Evolutionary conservation across 768 basidiomycete species (phyloP).

Genomic region (Suillus luteus): DNA sequence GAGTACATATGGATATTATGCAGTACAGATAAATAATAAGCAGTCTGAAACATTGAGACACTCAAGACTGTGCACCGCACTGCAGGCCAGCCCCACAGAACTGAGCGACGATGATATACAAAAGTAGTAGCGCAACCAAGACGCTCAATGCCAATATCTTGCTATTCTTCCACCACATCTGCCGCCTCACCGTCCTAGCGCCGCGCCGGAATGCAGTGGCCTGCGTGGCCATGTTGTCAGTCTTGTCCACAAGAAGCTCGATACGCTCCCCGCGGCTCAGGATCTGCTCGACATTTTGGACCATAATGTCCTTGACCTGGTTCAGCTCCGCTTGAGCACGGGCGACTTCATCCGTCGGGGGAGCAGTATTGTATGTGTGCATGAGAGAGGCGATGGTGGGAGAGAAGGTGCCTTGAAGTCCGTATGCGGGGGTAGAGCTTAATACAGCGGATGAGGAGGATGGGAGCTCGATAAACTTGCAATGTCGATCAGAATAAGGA

Average conservation of each 20-base stretch:
- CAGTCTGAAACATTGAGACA: neutral
- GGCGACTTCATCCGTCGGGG: constrained; percentile 84
- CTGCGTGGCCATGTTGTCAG: constrained; percentile 92
- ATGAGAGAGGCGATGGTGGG: constrained; percentile 72
- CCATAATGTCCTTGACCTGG: constrained; percentile 96
- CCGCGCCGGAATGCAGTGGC: constrained; percentile 92
- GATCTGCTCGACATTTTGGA: constrained; percentile 97
- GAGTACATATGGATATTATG: constrained; percentile 12
- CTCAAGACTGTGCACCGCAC: constrained; percentile 41
- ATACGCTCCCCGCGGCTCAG: constrained; percentile 93
- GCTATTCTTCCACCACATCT: constrained; percentile 90
- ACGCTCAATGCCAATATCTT: constrained; percentile 68
- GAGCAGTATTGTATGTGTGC: constrained; percentile 86
- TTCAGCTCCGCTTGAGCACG: constrained; percentile 88
- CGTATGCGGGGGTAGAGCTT: constrained; percentile 52
- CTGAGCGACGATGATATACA: constrained; percentile 85
- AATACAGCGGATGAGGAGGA: constrained; percentile 61
- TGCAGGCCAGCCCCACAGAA: constrained; percentile 86
- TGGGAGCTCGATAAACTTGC: constrained; percentile 61
- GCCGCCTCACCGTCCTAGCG: constrained; percentile 75
- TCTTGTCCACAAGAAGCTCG: constrained; percentile 95
- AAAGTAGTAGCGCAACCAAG: constrained; percentile 68
- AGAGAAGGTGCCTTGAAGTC: constrained; percentile 71
- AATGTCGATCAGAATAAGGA: constrained; percentile 14
- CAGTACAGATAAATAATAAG: constrained; percentile 5